Percentiles rank a stretch among this genome's conserved stretches.
These are phyloP conservation scores for Aspergillus funiculosus DNA, from an alignment of 495 filamentous ascomycete species.

Conservation along the genomic window DNA sequence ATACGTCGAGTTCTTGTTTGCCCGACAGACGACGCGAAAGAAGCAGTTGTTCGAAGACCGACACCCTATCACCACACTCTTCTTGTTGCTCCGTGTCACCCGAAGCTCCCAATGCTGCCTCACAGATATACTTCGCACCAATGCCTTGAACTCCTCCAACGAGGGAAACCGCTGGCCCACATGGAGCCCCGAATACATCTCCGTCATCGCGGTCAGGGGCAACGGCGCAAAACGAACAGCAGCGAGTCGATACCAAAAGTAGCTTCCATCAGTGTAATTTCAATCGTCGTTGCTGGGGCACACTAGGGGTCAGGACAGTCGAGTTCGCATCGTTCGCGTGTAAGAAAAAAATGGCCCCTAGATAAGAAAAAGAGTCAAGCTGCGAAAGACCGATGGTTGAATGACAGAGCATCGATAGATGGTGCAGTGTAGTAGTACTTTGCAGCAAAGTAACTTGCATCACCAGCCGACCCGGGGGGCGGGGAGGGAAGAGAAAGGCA, in stretches of 20 bases:
- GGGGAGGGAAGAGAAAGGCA: too few species aligned
- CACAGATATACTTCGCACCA: slow-evolving; percentile 42
- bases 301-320: neutral
- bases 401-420: neutral
- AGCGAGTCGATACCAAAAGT: slow-evolving; percentile 17
- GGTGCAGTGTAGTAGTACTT: slow-evolving; percentile 1
- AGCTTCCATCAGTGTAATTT: slow-evolving; percentile 21
- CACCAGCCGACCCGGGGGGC: neutral
- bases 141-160: slow-evolving; percentile 41
- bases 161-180: slow-evolving; percentile 42
- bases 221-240: slow-evolving; percentile 11
- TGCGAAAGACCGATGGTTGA: neutral
- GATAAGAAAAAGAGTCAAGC: neutral
- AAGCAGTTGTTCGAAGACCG: slow-evolving; percentile 39
- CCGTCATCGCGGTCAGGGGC: slow-evolving; percentile 30
- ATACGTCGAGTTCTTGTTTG: slow-evolving; percentile 44
- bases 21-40: slow-evolving; percentile 44
- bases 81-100: slow-evolving; percentile 43
- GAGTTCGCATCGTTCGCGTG: slow-evolving; percentile 16
- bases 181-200: slow-evolving; percentile 42
- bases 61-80: slow-evolving; percentile 44
- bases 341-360: neutral
- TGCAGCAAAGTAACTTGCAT: slow-evolving; percentile 4
- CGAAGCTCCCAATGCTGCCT: slow-evolving; percentile 46
- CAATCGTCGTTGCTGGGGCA: slow-evolving; percentile 18